Evolutionary conservation across 495 filamentous ascomycete genomes (phyloP).

Genomic region (Cairneyella variabilis): DNA sequence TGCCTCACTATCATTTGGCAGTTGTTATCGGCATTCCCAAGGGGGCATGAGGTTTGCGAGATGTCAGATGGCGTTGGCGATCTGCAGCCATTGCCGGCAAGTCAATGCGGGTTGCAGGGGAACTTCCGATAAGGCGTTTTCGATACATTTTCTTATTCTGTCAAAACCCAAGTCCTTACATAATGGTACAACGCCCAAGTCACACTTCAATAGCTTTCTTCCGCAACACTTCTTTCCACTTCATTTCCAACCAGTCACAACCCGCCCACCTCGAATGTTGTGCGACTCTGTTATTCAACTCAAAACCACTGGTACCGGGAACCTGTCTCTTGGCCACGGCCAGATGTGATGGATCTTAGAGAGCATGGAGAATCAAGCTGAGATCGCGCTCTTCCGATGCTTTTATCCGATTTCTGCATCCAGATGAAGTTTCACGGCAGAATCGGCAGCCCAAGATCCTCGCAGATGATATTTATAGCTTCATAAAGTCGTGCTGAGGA

Average conservation of each 20-base stretch:
- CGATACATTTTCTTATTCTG: neutral
- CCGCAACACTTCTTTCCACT: neutral
- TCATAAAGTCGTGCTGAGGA: neutral
- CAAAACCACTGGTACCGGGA: neutral
- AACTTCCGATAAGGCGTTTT: conserved; percentile 1
- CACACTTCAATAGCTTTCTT: neutral
- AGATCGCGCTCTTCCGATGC: conserved; percentile 1
- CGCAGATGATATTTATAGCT: neutral
- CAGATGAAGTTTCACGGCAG: conserved; percentile 4
- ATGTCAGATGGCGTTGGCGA: neutral
- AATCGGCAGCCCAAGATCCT: neutral
- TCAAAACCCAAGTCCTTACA: conserved; percentile 10
- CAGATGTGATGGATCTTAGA: neutral
- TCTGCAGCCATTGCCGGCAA: neutral
- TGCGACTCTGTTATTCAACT: neutral
- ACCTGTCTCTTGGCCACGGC: neutral
- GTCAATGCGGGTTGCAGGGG: conserved; percentile 3
- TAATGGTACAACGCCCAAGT: conserved; percentile 1
- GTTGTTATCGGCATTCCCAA: too few relatives aligned
- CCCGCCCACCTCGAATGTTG: neutral
- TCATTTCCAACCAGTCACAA: neutral
- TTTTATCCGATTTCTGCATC: neutral
- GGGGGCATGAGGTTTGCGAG: too few relatives aligned
- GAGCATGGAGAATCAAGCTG: neutral
- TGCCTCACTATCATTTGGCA: too few relatives aligned